These are phyloP conservation scores for Fraxinus sp. DNA, from an alignment of 305 asterid genomes.

Conservation along the genomic window DNA sequence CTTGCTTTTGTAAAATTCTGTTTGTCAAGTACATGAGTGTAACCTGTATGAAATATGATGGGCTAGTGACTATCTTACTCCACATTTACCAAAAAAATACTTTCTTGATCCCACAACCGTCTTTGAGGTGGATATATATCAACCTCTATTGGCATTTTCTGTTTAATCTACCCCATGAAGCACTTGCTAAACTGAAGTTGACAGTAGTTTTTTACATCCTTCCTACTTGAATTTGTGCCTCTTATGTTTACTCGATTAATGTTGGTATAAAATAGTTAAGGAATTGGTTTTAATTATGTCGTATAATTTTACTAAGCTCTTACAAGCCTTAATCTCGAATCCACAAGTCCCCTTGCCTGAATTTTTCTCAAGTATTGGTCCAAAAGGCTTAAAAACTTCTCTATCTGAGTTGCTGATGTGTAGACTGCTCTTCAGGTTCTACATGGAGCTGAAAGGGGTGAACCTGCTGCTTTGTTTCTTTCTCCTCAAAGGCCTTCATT, in stretches of 20 bases:
- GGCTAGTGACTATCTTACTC: background rate
- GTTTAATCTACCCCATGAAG: background rate
- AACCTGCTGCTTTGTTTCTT: slow-evolving; percentile 78
- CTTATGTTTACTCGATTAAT: background rate
- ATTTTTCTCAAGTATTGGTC: background rate
- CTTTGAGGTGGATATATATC: background rate
- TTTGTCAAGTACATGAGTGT: background rate
- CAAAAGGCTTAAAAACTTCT: background rate
- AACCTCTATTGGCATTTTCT: background rate
- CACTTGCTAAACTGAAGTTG: background rate
- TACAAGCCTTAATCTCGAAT: background rate
- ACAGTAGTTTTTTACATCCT: background rate
- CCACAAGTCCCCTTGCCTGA: background rate
- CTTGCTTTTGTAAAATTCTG: slow-evolving; percentile 1
- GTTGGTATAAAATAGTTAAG: background rate
- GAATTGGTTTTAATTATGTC: background rate
- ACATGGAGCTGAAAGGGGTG: slow-evolving; percentile 92
- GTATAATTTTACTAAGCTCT: background rate
- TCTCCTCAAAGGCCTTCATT: slow-evolving; percentile 77
- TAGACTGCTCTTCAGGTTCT: slow-evolving; percentile 55
- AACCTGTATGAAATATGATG: background rate
- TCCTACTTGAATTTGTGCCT: background rate
- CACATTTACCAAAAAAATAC: background rate
- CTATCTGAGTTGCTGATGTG: slow-evolving; percentile 32
- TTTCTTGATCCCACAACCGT: background rate